These are phyloP conservation scores for Neurospora discreta DNA, from an alignment of 495 filamentous ascomycete species.

Conservation along the genomic window DNA sequence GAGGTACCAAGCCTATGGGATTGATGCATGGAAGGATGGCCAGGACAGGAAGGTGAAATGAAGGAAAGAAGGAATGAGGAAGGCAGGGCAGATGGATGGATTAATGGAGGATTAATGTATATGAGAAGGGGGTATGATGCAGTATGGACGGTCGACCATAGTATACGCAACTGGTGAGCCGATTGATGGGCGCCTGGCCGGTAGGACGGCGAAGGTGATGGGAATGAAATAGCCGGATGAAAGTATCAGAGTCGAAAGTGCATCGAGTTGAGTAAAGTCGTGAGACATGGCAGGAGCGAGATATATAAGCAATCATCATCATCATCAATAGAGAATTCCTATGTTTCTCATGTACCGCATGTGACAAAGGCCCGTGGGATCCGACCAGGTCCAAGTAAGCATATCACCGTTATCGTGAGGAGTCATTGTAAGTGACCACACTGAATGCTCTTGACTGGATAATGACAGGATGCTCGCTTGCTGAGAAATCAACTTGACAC, in stretches of 20 bases:
- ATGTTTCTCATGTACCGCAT: too few species aligned
- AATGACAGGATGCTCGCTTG: not conserved
- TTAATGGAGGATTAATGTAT: not conserved
- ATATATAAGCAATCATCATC: not conserved
- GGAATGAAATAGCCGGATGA: not conserved
- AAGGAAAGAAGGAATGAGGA: not conserved
- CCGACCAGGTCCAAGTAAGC: too few species aligned
- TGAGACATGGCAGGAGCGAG: not conserved
- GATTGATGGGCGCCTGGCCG: not conserved
- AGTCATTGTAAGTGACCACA: too few species aligned
- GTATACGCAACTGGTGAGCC: not conserved
- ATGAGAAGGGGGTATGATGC: not conserved
- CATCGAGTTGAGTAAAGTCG: not conserved
- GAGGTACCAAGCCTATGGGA: too few species aligned
- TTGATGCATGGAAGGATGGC: too few species aligned
- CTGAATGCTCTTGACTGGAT: not conserved
- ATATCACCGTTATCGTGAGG: too few species aligned
- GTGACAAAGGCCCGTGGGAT: too few species aligned
- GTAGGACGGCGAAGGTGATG: not conserved
- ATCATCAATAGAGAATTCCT: not conserved
- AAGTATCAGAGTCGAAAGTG: not conserved
- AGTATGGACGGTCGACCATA: not conserved
- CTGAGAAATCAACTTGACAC: not conserved
- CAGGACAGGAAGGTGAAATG: not conserved
- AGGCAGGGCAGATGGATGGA: not conserved